phyloP scores from a whole-genome alignment of 257 asterid species.

The Galeopsis tetrahit region DNA sequence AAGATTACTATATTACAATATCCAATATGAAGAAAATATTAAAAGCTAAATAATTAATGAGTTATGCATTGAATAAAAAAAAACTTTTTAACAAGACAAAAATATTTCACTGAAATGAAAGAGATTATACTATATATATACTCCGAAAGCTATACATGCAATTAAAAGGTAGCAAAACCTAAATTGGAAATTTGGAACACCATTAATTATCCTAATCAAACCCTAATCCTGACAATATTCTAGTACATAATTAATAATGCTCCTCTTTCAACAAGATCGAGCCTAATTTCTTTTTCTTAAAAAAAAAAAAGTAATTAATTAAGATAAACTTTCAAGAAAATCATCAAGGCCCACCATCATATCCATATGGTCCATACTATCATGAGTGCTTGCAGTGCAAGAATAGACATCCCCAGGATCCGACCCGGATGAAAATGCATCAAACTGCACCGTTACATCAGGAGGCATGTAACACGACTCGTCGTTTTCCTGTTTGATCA shows the following conservation, averaged over 20 bases:
- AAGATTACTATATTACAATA: no score
- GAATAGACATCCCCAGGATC: slow-evolving; percentile 41
- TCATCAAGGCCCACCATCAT: slow-evolving; percentile 23
- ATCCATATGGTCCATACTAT: slow-evolving; percentile 27
- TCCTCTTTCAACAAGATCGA: background rate
- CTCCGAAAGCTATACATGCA: background rate
- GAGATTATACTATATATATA: background rate
- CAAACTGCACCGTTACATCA: slow-evolving; percentile 22
- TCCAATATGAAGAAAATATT: background rate
- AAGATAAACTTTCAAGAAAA: slow-evolving; percentile 11
- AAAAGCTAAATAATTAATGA: no score
- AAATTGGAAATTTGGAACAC: background rate
- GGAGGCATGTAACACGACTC: slow-evolving; percentile 23
- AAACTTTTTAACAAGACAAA: background rate
- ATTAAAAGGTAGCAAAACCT: background rate
- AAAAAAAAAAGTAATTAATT: background rate
- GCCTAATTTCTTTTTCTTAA: background rate
- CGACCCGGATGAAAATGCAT: slow-evolving; percentile 33
- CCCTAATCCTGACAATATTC: slow-evolving; percentile 5
- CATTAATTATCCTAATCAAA: background rate
- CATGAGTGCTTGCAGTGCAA: slow-evolving; percentile 41
- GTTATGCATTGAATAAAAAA: background rate
- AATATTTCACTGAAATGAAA: background rate
- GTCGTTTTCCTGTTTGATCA: slow-evolving; percentile 32
- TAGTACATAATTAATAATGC: background rate